Conservation (phyloP, 2,329 filamentous ascomycete genomes). For the Chaetomium sp. region DNA sequence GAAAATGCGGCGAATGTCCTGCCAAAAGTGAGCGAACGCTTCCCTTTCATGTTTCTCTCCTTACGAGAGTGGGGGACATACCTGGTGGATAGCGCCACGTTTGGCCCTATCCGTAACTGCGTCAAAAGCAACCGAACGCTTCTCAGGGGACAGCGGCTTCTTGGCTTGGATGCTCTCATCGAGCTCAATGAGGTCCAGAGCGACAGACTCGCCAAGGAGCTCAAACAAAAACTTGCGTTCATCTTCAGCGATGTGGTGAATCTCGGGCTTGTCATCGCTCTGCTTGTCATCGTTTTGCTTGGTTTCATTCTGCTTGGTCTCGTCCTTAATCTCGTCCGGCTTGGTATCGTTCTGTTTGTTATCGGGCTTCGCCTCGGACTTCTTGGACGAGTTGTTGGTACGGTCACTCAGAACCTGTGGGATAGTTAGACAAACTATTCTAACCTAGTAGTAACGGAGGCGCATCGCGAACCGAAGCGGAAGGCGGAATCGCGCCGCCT, state of each 20-base stretch:
- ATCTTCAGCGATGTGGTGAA: constrained; percentile 24
- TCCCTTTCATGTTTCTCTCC: neutral
- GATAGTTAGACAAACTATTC: neutral
- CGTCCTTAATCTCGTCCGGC: neutral
- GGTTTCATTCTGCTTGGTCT: constrained; percentile 11
- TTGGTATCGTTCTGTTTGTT: constrained; percentile 8
- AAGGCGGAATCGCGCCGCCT: constrained; percentile 9
- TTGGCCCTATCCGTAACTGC: constrained; percentile 39
- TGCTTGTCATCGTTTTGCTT: too few relatives aligned
- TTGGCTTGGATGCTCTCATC: constrained; percentile 33
- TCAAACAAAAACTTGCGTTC: constrained; percentile 33
- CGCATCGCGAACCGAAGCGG: constrained; percentile 6
- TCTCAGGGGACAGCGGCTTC: constrained; percentile 25
- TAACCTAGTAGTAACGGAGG: too few relatives aligned
- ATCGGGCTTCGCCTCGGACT: constrained; percentile 3
- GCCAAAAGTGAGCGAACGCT: constrained; percentile 16
- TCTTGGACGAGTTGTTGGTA: neutral
- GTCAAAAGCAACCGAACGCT: constrained; percentile 34
- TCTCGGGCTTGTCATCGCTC: neutral
- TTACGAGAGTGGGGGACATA: constrained; percentile 20
- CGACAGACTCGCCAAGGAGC: constrained; percentile 35
- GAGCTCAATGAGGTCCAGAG: constrained; percentile 36
- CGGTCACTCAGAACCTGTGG: constrained; percentile 1
- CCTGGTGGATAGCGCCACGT: constrained; percentile 45
- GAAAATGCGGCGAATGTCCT: constrained; percentile 72